A percentile compares a stretch with the other conserved stretches of the same genome.
Evolutionary conservation across 768 basidiomycete species (phyloP).

Genomic region (Russula sp.): DNA sequence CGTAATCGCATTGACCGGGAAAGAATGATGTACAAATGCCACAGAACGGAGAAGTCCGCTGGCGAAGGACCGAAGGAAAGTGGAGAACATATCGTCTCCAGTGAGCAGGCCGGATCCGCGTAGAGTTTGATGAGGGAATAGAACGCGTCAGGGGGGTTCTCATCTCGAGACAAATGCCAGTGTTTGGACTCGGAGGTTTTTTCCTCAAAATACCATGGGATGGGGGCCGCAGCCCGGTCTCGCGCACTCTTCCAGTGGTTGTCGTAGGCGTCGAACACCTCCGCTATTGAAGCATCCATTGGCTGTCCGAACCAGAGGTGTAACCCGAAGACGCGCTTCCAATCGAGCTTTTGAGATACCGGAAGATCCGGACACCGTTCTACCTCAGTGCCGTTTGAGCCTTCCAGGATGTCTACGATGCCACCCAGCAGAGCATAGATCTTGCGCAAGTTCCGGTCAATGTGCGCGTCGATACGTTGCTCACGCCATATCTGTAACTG

Average conservation of each 20-base stretch:
- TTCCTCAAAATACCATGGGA: slow-evolving; percentile 52
- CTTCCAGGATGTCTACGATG: slow-evolving; percentile 53
- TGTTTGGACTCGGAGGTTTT: slow-evolving; percentile 25
- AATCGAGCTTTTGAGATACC: slow-evolving; percentile 73
- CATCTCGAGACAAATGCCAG: slow-evolving; percentile 42
- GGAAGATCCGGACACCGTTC: slow-evolving; percentile 52
- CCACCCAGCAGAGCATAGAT: slow-evolving; percentile 85
- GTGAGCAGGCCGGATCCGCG: slow-evolving; percentile 63
- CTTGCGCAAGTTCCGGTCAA: slow-evolving; percentile 63
- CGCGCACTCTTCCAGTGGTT: slow-evolving; percentile 35
- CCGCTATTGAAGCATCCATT: slow-evolving; percentile 61
- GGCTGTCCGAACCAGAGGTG: slow-evolving; percentile 84
- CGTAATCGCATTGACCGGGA: slow-evolving; percentile 76
- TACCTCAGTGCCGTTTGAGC: slow-evolving; percentile 45
- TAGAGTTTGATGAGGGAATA: slow-evolving; percentile 78
- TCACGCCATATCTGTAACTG: slow-evolving; percentile 84
- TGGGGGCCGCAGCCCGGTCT: slow-evolving; percentile 44
- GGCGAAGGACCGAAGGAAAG: slow-evolving; percentile 70
- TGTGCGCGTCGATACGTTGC: slow-evolving; percentile 63
- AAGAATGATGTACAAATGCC: slow-evolving; percentile 89
- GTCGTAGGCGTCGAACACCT: slow-evolving; percentile 62
- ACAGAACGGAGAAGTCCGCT: slow-evolving; percentile 76
- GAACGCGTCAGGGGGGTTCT: slow-evolving; percentile 58
- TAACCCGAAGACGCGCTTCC: slow-evolving; percentile 90
- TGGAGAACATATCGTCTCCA: slow-evolving; percentile 64